Percentiles rank a stretch among this genome's conserved stretches.
These are phyloP conservation scores for Phytophthora uliginosa DNA, from an alignment of 352 stramenopile species.

Conservation along the genomic window DNA sequence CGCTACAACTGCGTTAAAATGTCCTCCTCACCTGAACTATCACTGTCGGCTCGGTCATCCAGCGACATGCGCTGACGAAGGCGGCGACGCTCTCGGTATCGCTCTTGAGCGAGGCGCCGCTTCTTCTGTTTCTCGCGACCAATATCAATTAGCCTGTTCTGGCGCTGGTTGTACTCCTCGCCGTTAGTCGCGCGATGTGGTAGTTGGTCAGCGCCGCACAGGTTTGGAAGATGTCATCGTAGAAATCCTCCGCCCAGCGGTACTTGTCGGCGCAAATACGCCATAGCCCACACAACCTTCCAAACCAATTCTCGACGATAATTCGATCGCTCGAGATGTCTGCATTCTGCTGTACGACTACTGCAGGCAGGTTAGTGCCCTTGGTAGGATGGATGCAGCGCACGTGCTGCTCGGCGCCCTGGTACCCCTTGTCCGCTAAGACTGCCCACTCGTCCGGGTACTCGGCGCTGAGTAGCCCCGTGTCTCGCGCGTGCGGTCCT, in stretches of 20 bases:
- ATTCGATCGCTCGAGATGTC: slow-evolving; percentile 10
- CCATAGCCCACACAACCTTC: slow-evolving; percentile 6
- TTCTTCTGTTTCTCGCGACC: not conserved
- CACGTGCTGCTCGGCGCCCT: slow-evolving; percentile 2
- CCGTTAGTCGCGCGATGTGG: not conserved
- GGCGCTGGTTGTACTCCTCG: not conserved
- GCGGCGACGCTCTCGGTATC: not conserved
- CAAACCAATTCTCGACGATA: slow-evolving; percentile 18
- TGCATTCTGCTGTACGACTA: not conserved
- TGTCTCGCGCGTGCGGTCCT: not conserved
- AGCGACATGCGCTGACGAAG: not conserved
- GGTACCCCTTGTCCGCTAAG: slow-evolving; percentile 4
- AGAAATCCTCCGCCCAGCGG: not conserved
- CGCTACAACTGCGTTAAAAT: slow-evolving; percentile 9
- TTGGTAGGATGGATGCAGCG: slow-evolving; percentile 11
- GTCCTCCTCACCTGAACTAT: not conserved
- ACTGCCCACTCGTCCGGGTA: slow-evolving; percentile 1
- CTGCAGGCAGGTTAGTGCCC: not conserved
- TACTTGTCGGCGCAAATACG: slow-evolving; percentile 4
- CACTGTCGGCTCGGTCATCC: not conserved
- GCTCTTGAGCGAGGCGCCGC: not conserved
- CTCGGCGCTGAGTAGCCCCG: not conserved
- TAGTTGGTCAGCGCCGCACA: slow-evolving; percentile 1
- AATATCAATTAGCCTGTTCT: not conserved
- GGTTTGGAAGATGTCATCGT: slow-evolving; percentile 5